Base-by-base conservation (phyloP, 2,329 filamentous ascomycete genomes). In the Fusarium xylarioides region DNA sequence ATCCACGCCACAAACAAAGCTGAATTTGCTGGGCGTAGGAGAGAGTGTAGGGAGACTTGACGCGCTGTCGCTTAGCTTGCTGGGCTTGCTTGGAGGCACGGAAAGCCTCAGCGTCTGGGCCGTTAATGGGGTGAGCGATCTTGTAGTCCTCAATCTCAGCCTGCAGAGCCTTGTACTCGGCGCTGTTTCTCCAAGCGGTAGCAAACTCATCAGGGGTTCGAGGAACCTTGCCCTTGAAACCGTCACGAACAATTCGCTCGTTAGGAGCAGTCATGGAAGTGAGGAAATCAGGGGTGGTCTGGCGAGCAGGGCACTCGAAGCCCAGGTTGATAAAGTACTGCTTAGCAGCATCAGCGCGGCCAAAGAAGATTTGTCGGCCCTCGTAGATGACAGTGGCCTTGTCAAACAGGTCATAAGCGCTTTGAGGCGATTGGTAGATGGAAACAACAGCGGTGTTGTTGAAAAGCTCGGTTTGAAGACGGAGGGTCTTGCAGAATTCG, bases 1-100 rank as follows among this genome's bases (percentile, higher is more conserved):
- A 96, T 16, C 94, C 94, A 79, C 95, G 92, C 85, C 91, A 91
- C 54, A 97, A 84, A 80, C 95, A 97, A 18, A 98, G 89, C 68
- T 87, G 81, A 71, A 97, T 82, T 81, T 98, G 95, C 81, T 95
- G 91, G 8, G 68, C 56, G 74, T 92, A 93, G 0, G 94, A 95
- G 42, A 97, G 85, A 2, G 94, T 97, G 81, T 92, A 97, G 1
- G 95, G 94, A 3, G 94, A 97, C 80, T 90, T 89, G 54, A 87
- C 81, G 7, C 93, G 91, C 79, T 88, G 86, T 34, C 82, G 78
- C 78, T 85, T 88, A 72, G 89, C 87, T 79, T 90, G 88, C 79
- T 89, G 86, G 19, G 84, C 84, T 57, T 83, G 81, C 81, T 83
- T 86, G 63, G 84, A 85, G n/a, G 83, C 85, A 69, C 88, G 87